Percentiles rank a stretch among this genome's conserved stretches.
phyloP scores from a whole-genome alignment of 306 rosid species.

The Quercus suber region DNA sequence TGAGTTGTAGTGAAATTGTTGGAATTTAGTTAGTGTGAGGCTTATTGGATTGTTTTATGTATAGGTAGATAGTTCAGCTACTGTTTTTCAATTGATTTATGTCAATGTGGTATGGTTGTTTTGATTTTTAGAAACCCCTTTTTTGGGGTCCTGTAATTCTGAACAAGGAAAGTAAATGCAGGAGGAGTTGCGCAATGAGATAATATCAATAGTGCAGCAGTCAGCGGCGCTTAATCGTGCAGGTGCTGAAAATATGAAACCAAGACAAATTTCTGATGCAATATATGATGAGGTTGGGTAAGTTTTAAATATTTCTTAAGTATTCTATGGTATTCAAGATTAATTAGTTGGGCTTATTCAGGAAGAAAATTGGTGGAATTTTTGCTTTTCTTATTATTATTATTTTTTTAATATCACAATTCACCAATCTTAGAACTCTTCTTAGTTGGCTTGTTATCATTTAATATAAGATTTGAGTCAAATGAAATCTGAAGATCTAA shows the following conservation, averaged over 20 bases:
- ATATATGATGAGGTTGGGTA: slow-evolving; percentile 86
- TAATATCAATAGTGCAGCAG: slow-evolving; percentile 59
- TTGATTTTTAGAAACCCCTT: neutral
- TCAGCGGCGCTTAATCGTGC: slow-evolving; percentile 60
- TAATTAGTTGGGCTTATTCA: neutral
- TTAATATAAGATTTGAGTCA: neutral
- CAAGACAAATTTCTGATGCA: slow-evolving; percentile 86
- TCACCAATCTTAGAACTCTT: neutral
- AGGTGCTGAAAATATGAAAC: slow-evolving; percentile 85
- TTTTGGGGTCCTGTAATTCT: neutral
- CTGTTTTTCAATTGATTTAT: neutral
- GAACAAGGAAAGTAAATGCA: slow-evolving; percentile 29
- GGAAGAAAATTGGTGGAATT: neutral
- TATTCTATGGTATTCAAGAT: neutral
- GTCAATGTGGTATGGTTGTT: neutral
- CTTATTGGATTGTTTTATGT: neutral
- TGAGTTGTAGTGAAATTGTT: neutral
- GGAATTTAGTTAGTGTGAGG: neutral
- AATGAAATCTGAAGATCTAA: neutral
- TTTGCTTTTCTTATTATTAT: neutral
- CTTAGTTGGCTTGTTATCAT: neutral
- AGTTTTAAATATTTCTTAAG: neutral
- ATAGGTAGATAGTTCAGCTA: neutral
- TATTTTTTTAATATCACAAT: neutral
- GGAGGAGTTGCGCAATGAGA: slow-evolving; percentile 67